Base-by-base conservation (phyloP, 2,329 filamentous ascomycete genomes). In the Talaromyces sp. region DNA sequence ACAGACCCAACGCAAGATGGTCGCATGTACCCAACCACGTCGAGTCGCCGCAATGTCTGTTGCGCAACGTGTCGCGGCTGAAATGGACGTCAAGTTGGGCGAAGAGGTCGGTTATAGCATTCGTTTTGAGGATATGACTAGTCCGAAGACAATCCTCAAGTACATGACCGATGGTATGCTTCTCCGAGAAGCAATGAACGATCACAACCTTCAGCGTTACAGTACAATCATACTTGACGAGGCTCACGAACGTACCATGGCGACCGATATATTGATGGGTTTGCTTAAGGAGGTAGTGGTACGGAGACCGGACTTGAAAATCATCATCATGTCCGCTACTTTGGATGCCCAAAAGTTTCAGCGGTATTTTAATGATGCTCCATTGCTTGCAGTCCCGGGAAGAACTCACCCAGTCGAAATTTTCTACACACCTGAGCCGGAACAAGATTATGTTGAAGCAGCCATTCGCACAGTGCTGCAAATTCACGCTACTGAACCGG, bases 101-200 rank as follows among this genome's bases (percentile, higher is more conserved):
- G 88, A 97, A 70, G 94, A 98, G 80, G 93, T 99, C 63, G 95
- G 95, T 78, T 99, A 98, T 82, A 98, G 92, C 78, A 98, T 99
- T 77, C 92, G 95, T 83, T 99, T 99, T 79, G 96, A 99, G 79
- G 95, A 99, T 77, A 91, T 88, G 82, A 98, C 95, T 0, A 87
- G 90, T 60, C 87, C 88, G 65, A 93, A 91, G 78, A 99, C 95
- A 1, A 87, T 96, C 67, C 87, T 99, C 76, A 99, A 99, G 83
- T 99, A 99, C 83, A 99, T 99, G 95, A 99, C 96, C 52, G 95
- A 99, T 75, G 96, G 96, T 87, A 98, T 99, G 90, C 88, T 99
- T 73, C 84, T 98, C 74, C 85, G 95, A 74, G 95, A 99, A 80
- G 93, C 95, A 65, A 96, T 99, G 89, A 89, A 97, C 79, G 95